These are phyloP conservation scores for Cajanus cajan DNA, from an alignment of 306 rosid species.

Conservation along the genomic window DNA sequence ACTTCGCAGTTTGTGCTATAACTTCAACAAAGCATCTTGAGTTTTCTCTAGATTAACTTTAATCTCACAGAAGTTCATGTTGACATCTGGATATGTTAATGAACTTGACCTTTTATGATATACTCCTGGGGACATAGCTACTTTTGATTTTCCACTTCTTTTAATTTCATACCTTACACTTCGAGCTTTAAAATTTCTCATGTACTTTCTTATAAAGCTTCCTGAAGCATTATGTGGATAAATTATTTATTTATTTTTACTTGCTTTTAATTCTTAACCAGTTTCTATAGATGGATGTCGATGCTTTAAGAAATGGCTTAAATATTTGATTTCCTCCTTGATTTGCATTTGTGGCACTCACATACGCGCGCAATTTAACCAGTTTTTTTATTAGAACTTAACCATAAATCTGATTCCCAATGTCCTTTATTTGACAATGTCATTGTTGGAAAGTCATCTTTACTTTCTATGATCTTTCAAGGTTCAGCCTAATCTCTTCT, in stretches of 20 bases:
- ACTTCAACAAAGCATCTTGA: constrained; percentile 13
- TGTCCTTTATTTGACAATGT: constrained; percentile 4
- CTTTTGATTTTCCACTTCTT: neutral
- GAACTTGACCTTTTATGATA: constrained; percentile 9
- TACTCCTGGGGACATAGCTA: neutral
- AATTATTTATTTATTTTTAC: neutral
- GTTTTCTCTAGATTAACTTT: neutral
- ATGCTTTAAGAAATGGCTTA: constrained; percentile 1
- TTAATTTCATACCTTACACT: neutral
- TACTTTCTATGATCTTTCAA: neutral
- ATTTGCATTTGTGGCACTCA: neutral
- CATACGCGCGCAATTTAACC: neutral
- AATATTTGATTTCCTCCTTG: neutral
- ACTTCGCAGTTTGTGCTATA: neutral
- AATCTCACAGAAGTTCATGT: neutral
- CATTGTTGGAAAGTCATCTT: neutral
- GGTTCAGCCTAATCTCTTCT: neutral
- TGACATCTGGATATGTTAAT: neutral
- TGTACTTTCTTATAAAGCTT: neutral
- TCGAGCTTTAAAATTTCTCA: neutral
- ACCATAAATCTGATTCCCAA: neutral
- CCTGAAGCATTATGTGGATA: neutral
- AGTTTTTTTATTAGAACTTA: neutral
- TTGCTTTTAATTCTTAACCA: neutral
- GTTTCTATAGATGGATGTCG: neutral